Base-by-base conservation (phyloP, 441 rosid species). In the Gossypium davidsonii region DNA sequence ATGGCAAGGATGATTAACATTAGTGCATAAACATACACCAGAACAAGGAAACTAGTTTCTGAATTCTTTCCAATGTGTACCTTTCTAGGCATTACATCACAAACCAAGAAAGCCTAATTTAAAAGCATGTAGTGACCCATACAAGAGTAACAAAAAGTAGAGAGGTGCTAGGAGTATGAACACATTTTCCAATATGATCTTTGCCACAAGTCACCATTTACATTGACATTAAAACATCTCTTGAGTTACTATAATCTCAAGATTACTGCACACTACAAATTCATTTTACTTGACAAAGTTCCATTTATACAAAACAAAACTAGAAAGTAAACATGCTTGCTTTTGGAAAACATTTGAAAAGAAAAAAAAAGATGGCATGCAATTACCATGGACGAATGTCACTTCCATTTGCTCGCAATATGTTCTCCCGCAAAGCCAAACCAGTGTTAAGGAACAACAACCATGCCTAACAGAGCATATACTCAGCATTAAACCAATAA, bases 361-460 rank as follows among this genome's bases (percentile, higher is more conserved):
- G 67, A 55, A 3, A 46, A 46, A 12, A 60, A 58, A 59, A 49
- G 52, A 71, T 6, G 14, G 7, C 11, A 12, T 20, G 76, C 14
- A 78, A 71, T 77, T 86, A 94, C 99, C 99, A 94, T 58, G 98
- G 84, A 79, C 99, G 98, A 76, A 94, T 94, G 78, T 94, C 99
- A 73, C 99, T 94, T 80, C 99, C 99, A 73, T 94, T 94, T 63
- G 89, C 94, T 83, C 93, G 86, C 79, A 95, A 76, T 71, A 92
- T 86, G 78, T 95, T 95, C 78, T 95, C 99, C 63, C 99, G 91
- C 89, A 95, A 79, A 57, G 92, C 92, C 92, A 94, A 89, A 70
- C 97, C 98, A 39, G 94, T 90, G 78, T 94, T 92, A 68, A 94
- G 99, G 85, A 94, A 91, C 78, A 92, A 75, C 23, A 95, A 87